Evolutionary conservation across 2,329 filamentous ascomycete genomes (phyloP).

Genomic region (Sphaerostilbella broomeana): DNA sequence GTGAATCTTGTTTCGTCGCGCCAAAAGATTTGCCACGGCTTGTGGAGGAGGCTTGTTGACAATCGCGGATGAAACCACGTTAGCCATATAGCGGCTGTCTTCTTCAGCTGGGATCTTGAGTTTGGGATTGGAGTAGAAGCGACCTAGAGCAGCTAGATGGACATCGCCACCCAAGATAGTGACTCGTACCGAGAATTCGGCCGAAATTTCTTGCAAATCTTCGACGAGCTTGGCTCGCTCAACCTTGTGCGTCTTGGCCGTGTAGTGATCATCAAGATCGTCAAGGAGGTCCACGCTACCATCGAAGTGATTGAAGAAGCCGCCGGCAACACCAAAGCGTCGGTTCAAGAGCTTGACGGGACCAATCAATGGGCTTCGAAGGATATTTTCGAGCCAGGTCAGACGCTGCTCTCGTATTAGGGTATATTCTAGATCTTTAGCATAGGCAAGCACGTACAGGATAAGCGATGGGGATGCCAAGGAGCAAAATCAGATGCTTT

Average conservation of each 20-base stretch:
- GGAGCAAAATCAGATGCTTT: constrained; percentile 77
- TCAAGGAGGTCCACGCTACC: constrained; percentile 89
- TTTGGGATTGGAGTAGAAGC: constrained; percentile 88
- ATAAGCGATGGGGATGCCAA: constrained; percentile 83
- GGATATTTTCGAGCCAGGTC: constrained; percentile 94
- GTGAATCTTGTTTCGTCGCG: constrained; percentile 78
- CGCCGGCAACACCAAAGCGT: constrained; percentile 77
- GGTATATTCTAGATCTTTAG: constrained; percentile 23
- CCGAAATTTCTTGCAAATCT: constrained; percentile 74
- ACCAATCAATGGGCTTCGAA: constrained; percentile 78
- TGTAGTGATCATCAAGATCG: constrained; percentile 94
- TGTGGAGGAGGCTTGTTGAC: constrained; percentile 89
- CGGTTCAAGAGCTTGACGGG: constrained; percentile 87
- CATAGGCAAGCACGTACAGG: constrained; percentile 45
- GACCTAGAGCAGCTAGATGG: constrained; percentile 82
- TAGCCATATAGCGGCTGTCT: constrained; percentile 92
- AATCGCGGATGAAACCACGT: constrained; percentile 89
- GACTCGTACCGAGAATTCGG: constrained; percentile 79
- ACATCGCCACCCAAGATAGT: constrained; percentile 94
- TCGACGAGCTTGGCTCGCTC: constrained; percentile 76
- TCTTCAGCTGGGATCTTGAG: constrained; percentile 69
- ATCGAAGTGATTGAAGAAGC: constrained; percentile 89
- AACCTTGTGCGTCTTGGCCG: constrained; percentile 81
- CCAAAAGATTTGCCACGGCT: constrained; percentile 82
- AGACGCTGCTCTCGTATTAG: constrained; percentile 50